A percentile compares a stretch with the other conserved stretches of the same genome.
Evolutionary conservation across 306 rosid species (phyloP).

Genomic region (Quercus glauca): DNA sequence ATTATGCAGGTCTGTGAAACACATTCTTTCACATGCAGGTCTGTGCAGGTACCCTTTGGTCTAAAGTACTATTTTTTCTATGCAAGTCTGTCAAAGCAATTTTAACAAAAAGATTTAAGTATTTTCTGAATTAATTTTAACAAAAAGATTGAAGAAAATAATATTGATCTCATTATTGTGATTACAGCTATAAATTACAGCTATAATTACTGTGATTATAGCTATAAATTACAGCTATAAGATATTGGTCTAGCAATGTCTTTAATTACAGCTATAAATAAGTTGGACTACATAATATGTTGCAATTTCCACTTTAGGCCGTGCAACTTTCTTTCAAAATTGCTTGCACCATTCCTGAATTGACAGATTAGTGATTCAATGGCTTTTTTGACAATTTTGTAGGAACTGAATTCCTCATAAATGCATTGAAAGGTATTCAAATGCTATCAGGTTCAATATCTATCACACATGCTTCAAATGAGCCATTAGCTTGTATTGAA

Average conservation of each 20-base stretch:
- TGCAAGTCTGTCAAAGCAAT: background rate
- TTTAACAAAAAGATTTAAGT: background rate
- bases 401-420: constrained; percentile 63
- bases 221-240: constrained; percentile 1
- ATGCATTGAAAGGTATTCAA: constrained; percentile 66
- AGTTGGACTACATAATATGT: background rate
- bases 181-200: constrained; percentile 59
- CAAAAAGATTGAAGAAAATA: no score
- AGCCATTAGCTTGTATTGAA: no score
- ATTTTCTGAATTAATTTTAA: constrained; percentile 8
- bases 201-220: constrained; percentile 65
- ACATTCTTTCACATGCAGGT: no score
- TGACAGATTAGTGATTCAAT: background rate
- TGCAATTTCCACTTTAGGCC: background rate
- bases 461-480: constrained; percentile 31
- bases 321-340: background rate
- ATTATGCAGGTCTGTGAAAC: no score
- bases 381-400: constrained; percentile 3
- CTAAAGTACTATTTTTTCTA: background rate
- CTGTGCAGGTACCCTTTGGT: background rate
- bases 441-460: constrained; percentile 61
- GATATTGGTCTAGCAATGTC: constrained; percentile 44
- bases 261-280: constrained; percentile 52
- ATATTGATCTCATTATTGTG: no score
- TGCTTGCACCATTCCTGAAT: background rate